Evolutionary conservation across 2,329 filamentous ascomycete genomes (phyloP).

Genomic region (Didymellaceae sp.): DNA sequence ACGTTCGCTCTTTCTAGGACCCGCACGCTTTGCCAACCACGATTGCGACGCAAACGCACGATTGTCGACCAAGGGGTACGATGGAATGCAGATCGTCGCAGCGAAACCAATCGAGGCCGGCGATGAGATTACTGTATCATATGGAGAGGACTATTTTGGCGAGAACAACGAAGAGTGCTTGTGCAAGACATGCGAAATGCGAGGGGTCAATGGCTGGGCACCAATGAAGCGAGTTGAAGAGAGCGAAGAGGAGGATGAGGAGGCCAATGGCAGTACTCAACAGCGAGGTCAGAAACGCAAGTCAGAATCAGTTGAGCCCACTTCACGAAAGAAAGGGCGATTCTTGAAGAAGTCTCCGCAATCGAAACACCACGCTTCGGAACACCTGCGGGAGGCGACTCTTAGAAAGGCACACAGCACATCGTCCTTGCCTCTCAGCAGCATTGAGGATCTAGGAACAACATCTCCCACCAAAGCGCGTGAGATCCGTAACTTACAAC

Average conservation of each 20-base stretch:
- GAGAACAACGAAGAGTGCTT: conserved; percentile 94
- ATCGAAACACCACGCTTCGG: conserved; percentile 18
- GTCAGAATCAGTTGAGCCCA: conserved; percentile 30
- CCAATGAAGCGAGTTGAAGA: conserved; percentile 49
- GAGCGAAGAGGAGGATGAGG: conserved; percentile 43
- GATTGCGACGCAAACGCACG: conserved; percentile 93
- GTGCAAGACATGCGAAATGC: conserved; percentile 83
- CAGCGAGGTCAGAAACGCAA: conserved; percentile 37
- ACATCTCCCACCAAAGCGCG: conserved; percentile 26
- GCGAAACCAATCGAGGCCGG: conserved; percentile 80
- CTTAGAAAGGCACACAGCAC: conserved; percentile 44
- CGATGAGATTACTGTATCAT: conserved; percentile 96
- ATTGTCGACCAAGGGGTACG: conserved; percentile 80
- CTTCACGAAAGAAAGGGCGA: conserved; percentile 18
- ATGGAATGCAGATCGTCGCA: conserved; percentile 90
- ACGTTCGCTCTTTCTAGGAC: conserved; percentile 90
- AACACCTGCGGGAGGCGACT: conserved; percentile 31
- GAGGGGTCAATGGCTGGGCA: conserved; percentile 82
- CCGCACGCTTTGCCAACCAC: conserved; percentile 95
- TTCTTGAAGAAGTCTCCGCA: conserved; percentile 22
- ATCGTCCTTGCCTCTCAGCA: conserved; percentile 41
- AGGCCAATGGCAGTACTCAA: conserved; percentile 16
- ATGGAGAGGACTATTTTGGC: conserved; percentile 95
- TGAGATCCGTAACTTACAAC: conserved; percentile 42
- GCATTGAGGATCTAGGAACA: conserved; percentile 38